Conservation (phyloP, 306 rosid species). For the Cicer bijugum region DNA sequence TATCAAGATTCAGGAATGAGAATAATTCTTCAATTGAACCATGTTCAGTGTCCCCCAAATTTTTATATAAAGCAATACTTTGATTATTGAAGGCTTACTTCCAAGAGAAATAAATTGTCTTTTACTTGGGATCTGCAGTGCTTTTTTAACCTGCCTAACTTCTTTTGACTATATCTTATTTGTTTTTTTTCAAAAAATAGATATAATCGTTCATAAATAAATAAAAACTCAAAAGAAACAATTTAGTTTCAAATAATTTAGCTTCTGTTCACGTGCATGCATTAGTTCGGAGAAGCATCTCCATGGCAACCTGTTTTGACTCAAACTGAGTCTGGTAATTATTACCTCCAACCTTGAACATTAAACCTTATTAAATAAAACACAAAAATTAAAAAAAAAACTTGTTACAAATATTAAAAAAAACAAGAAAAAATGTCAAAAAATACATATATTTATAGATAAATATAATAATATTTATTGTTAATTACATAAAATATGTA, state of each 20-base stretch:
- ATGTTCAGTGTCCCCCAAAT: constrained; percentile 12
- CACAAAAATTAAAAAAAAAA: too few species aligned
- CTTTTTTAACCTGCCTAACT: constrained; percentile 56
- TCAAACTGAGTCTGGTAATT: not conserved
- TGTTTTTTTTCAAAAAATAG: not conserved
- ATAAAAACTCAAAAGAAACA: not conserved
- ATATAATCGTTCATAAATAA: not conserved
- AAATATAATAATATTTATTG: too few species aligned
- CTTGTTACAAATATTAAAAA: too few species aligned
- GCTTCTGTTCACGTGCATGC: constrained; percentile 45
- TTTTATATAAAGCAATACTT: not conserved
- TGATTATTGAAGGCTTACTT: constrained; percentile 7
- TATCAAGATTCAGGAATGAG: constrained; percentile 31
- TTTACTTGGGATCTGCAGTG: constrained; percentile 43
- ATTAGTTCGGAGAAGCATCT: constrained; percentile 49
- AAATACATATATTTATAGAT: too few species aligned
- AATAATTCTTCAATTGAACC: constrained; percentile 19
- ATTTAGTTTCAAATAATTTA: constrained; percentile 40
- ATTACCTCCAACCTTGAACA: too few species aligned
- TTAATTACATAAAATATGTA: too few species aligned
- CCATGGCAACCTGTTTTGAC: constrained; percentile 58
- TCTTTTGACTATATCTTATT: constrained; percentile 51
- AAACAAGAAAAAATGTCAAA: too few species aligned
- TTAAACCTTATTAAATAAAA: too few species aligned
- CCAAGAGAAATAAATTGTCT: not conserved